Base-by-base conservation (phyloP, 1,139 yeast species). In the Yamadazyma trypodendri region DNA sequence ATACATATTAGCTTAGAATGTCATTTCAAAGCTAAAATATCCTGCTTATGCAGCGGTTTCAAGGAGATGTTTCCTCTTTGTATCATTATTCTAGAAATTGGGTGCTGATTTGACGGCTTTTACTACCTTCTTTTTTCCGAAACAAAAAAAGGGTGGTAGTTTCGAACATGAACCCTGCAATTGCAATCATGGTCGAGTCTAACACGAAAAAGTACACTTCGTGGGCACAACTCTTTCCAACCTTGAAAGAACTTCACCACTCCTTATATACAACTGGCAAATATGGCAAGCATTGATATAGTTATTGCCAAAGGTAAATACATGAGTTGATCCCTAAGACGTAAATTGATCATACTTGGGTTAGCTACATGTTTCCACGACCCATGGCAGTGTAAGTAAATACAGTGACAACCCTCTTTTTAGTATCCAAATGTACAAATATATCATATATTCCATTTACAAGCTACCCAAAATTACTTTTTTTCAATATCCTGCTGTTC, bases 211-310 rank as follows among this genome's bases (percentile, higher is more conserved):
- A 74, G 58, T 74, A 88, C 24, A 73, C 72, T 60, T 92, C 97
- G 50, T 81, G 81, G 1, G 65, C 61, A 40, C 87, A 68, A 74
- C 0, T 96, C 95, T 4, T 52, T 37, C 79, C 89, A 89, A 12
- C 97, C 96, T 52, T 82, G 77, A 3, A 83, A 68, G 42, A 89
- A 71, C 58, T 90, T 97, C 15, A 80, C 77, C 38, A 88, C 80
- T 61, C 97, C 77, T 61, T 87, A 90, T 28, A 84, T 68, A 57
- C 94, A 85, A 60, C 97, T 78, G 37, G 79, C 72, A 51, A 76
- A 84, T 30, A 88, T 72, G 10, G 77, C 73, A 8, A 81, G 22
- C 2, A 83, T 81, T 1, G 85, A 70, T 8, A 65, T 34, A 0
- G 82, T 65, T 13, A 81, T 58, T 2, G 75, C 81, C 24, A 67